Percentiles rank a stretch among this genome's conserved stretches.
These are phyloP conservation scores for Podaxis carcinomalis DNA, from an alignment of 768 basidiomycete genomes.

Conservation along the genomic window DNA sequence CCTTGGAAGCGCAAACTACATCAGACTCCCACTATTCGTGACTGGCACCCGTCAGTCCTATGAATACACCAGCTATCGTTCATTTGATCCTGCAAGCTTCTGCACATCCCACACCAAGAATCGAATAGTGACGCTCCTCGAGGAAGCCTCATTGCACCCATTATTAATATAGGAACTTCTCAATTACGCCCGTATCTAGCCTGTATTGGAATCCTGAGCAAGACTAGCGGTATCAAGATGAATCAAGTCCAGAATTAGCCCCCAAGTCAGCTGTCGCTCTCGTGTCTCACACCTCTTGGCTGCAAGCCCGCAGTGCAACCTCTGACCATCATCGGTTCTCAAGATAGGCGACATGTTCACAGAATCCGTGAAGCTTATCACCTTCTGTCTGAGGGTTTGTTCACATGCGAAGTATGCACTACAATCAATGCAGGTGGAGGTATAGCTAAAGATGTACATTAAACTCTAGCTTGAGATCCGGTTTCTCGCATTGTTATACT, in stretches of 20 bases:
- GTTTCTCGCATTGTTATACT: neutral
- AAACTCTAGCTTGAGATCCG: neutral
- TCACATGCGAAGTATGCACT: neutral
- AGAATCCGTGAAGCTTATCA: neutral
- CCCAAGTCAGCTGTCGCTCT: neutral
- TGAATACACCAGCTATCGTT: neutral
- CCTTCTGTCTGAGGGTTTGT: neutral
- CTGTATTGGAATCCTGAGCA: neutral
- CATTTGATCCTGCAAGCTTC: neutral
- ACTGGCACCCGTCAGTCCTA: neutral
- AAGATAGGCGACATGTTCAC: neutral
- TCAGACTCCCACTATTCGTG: neutral
- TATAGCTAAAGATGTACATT: neutral
- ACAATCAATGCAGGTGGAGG: neutral
- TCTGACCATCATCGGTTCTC: neutral
- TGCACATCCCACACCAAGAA: neutral
- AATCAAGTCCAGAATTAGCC: neutral
- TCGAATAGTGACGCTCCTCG: neutral
- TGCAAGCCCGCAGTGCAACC: neutral
- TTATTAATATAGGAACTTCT: neutral
- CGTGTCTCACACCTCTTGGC: neutral
- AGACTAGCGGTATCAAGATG: neutral
- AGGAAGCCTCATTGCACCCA: slow-evolving; percentile 4
- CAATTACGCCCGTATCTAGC: neutral
- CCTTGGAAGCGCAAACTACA: neutral